A percentile compares a stretch with the other conserved stretches of the same genome.
phyloP scores from a whole-genome alignment of 2,329 filamentous ascomycete species.

The Sphaerulina musiva region DNA sequence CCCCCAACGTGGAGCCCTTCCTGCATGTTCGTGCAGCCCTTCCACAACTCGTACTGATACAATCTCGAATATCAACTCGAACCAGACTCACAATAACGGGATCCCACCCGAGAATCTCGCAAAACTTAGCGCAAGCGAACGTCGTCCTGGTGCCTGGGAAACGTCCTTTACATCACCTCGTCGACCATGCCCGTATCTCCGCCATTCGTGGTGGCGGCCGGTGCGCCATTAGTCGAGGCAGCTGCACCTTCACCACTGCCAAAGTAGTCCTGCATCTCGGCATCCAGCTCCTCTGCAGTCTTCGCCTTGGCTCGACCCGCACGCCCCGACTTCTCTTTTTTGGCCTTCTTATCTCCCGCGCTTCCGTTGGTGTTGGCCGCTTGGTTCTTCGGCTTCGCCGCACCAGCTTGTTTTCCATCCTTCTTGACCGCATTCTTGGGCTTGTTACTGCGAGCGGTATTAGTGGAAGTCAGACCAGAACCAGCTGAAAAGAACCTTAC shows the following conservation, averaged over 20 bases:
- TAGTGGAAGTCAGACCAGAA: slow-evolving; percentile 13
- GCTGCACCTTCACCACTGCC: slow-evolving; percentile 43
- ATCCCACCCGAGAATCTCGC: neutral
- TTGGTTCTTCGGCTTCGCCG: slow-evolving; percentile 40
- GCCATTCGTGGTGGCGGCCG: slow-evolving; percentile 42
- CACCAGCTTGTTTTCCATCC: slow-evolving; percentile 43
- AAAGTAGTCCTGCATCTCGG: slow-evolving; percentile 97
- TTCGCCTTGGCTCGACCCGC: slow-evolving; percentile 67
- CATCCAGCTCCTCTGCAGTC: slow-evolving; percentile 91
- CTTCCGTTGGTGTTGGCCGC: slow-evolving; percentile 47
- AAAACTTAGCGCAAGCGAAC: neutral
- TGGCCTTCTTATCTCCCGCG: slow-evolving; percentile 37
- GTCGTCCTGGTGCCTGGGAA: neutral
- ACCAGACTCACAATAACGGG: neutral
- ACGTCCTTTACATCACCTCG: slow-evolving; percentile 46
- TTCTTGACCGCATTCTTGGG: slow-evolving; percentile 32
- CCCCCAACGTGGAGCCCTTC: too few species aligned
- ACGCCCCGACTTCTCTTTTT: slow-evolving; percentile 53
- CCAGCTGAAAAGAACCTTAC: slow-evolving; percentile 44
- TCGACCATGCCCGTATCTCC: slow-evolving; percentile 50
- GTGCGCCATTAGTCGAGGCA: slow-evolving; percentile 41
- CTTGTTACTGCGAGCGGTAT: slow-evolving; percentile 22
- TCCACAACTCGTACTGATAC: too few species aligned
- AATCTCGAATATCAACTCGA: too few species aligned
- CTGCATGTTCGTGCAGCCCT: too few species aligned